These are phyloP conservation scores for Tetracentron sinense DNA, from an alignment of 164 flowering plant genomes.

Conservation along the genomic window DNA sequence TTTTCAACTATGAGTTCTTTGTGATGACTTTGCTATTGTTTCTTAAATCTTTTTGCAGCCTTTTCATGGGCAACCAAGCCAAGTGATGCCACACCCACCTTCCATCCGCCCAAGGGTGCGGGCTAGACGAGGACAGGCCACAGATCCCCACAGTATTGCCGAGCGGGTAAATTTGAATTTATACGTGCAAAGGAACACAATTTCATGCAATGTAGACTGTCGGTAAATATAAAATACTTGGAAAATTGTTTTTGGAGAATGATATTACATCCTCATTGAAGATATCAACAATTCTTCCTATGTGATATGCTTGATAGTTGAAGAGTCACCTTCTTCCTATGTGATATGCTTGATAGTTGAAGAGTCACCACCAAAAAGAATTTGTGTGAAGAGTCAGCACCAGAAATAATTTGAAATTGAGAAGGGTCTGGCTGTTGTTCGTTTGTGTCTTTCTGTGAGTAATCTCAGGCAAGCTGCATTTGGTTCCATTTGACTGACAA, in stretches of 20 bases:
- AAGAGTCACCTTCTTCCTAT: neutral
- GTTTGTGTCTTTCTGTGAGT: neutral
- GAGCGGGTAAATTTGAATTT: constrained; percentile 63
- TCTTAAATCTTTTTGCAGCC: constrained; percentile 34
- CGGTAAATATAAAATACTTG: too few species aligned
- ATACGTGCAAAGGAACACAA: neutral
- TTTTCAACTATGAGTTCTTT: neutral
- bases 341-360: neutral
- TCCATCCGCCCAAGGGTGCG: constrained; percentile 87
- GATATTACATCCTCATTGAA: neutral
- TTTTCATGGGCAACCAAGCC: constrained; percentile 68
- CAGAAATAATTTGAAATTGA: neutral
- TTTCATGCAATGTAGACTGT: neutral
- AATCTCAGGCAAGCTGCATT: neutral
- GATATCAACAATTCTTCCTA: neutral
- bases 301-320: neutral
- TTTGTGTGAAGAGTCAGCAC: too few species aligned
- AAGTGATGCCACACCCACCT: constrained; percentile 64
- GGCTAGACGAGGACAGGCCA: constrained; percentile 97
- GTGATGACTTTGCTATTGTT: constrained; percentile 7
- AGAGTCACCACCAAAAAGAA: too few species aligned
- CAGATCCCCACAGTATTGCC: constrained; percentile 99
- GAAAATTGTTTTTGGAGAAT: too few species aligned
- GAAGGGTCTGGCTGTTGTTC: neutral
- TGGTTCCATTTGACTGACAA: neutral